A percentile compares a stretch with the other conserved stretches of the same genome.
phyloP scores from a whole-genome alignment of 148 eudicot genomes.

The Talinum fruticosum region DNA sequence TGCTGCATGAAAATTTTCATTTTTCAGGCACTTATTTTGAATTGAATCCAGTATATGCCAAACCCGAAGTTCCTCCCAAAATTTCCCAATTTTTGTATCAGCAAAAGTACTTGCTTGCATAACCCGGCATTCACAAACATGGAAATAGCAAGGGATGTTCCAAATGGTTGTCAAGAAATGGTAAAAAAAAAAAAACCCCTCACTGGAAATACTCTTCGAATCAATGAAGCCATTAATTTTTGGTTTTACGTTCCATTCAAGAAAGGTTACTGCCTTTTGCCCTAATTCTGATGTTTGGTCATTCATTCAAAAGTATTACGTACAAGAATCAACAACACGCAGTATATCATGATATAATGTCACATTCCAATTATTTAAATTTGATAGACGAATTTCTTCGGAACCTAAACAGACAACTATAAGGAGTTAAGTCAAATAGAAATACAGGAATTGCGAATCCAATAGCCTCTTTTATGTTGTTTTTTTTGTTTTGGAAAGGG shows the following conservation, averaged over 20 bases:
- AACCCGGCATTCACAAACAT: neutral
- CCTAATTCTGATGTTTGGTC: too few species aligned
- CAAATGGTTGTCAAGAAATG: neutral
- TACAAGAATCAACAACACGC: too few species aligned
- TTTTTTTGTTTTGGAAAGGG: too few species aligned
- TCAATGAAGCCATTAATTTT: too few species aligned
- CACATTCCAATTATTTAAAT: too few species aligned
- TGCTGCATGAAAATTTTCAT: neutral
- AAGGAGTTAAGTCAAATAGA: too few species aligned
- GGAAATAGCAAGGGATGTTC: neutral
- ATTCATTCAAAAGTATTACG: too few species aligned
- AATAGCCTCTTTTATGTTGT: too few species aligned
- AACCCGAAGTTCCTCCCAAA: neutral
- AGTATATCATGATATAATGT: too few species aligned
- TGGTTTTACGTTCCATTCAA: neutral
- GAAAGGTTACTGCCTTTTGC: neutral
- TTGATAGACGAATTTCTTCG: too few species aligned
- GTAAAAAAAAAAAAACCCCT: neutral
- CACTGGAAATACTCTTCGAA: neutral
- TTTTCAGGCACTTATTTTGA: neutral
- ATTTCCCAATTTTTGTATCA: neutral
- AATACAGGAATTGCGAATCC: too few species aligned
- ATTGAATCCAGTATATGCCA: neutral
- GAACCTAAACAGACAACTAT: too few species aligned
- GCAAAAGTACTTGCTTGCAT: neutral